These are phyloP conservation scores for Stachybotrys echinatus DNA, from an alignment of 2,329 filamentous ascomycete species.

Conservation along the genomic window DNA sequence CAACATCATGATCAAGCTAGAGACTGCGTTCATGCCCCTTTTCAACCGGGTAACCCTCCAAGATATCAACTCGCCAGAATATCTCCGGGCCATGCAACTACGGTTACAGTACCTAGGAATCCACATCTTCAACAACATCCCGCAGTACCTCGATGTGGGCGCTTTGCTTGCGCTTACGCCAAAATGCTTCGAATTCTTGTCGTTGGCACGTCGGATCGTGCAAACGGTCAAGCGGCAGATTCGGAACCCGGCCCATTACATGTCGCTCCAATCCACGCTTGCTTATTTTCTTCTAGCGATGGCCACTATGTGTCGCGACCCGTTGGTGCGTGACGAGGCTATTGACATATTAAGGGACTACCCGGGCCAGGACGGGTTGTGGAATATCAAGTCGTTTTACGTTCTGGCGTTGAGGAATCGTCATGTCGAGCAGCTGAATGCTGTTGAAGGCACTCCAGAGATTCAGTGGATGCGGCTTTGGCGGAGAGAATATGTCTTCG, in stretches of 20 bases:
- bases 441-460: slow-evolving; percentile 15
- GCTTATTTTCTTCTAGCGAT: slow-evolving; percentile 15
- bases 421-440: slow-evolving; percentile 19
- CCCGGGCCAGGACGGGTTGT: slow-evolving; percentile 26
- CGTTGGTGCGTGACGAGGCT: slow-evolving; percentile 24
- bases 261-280: slow-evolving; percentile 20
- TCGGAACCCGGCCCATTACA: background rate
- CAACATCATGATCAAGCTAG: background rate
- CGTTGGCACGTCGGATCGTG: slow-evolving; percentile 19
- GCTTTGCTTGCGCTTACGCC: slow-evolving; percentile 16
- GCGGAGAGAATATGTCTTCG: slow-evolving; percentile 27
- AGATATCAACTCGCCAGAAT: slow-evolving; percentile 4
- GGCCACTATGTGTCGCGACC: slow-evolving; percentile 23
- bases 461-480: slow-evolving; percentile 26
- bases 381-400: slow-evolving; percentile 20
- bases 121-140: slow-evolving; percentile 21
- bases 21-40: background rate
- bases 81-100: slow-evolving; percentile 25
- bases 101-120: slow-evolving; percentile 21
- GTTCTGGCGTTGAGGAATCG: slow-evolving; percentile 18
- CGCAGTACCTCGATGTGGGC: slow-evolving; percentile 15
- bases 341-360: slow-evolving; percentile 24
- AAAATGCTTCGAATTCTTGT: slow-evolving; percentile 25
- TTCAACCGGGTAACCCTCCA: background rate
- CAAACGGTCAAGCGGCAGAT: background rate